Evolutionary conservation across 176 grass and related monocot species (phyloP), one percentile per base, ranked within the genome.

Genomic region (Thinopyrum elongatum): DNA sequence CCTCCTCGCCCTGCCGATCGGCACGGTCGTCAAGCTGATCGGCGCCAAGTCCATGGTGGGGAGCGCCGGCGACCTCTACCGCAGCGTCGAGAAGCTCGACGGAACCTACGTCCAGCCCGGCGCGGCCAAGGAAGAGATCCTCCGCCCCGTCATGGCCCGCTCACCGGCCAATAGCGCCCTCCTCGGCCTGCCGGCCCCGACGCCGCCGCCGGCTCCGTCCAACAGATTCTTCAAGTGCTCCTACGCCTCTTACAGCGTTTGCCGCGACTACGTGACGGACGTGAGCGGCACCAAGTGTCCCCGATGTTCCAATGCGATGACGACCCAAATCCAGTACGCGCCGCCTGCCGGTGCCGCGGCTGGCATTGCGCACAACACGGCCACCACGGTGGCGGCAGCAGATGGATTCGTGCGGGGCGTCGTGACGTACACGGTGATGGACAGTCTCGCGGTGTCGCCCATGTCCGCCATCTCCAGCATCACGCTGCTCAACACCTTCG

Each of bases 381-480:
- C 8, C 17, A 36, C 31, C 30, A 26, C 6, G 30, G 65, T 16
- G 66, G 10, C 87, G 68, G 30, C 30, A 31, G 3, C 11, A 0
- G 11, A 16, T 9, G 71, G 71, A 14, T 74, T 74, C 41, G 71
- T 49, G 41, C 41, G 71, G 1, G 71, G 71, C 23, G 23, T 74
- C 9, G 39, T 74, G 3, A 83, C 85, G 8, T 93, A 88, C 75
- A 87, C 47, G 6, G 65, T 91, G 3, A 87, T 80, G 76, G 92
- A 94, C 41, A 77, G 84, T 77, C 86, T 94, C 1, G 25, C 47
- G 3, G 72, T 94, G 22, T 35, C 74, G 11, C 83, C 89, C 25
- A 85, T 91, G 87, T 94, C 92, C 1, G 76, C 87, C 60, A 77
- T 91, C 17, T 85, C 80, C 26, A 87, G 41, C 61, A 94, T 91